phyloP scores from a whole-genome alignment of 352 stramenopile species.

The Globisporangium apiculatum region DNA sequence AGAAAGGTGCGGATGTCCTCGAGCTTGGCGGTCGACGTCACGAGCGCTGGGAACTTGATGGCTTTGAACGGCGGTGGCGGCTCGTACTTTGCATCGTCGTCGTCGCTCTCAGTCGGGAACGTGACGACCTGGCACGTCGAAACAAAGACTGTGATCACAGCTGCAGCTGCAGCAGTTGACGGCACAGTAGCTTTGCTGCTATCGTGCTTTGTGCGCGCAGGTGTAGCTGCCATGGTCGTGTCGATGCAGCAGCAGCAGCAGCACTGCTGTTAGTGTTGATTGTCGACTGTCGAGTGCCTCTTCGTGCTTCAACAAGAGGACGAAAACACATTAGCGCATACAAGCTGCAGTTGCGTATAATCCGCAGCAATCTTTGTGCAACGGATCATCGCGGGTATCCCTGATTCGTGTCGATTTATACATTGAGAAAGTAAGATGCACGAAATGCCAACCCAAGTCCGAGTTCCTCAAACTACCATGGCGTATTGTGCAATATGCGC shows the following conservation, averaged over 20 bases:
- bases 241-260: too few species aligned
- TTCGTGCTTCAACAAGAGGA: background rate
- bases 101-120: constrained; percentile 11
- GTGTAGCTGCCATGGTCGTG: too few species aligned
- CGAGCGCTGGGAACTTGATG: constrained; percentile 37
- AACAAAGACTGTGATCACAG: constrained; percentile 42
- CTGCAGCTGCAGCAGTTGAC: constrained; percentile 1
- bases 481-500: background rate
- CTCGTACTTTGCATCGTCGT: background rate
- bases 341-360: background rate
- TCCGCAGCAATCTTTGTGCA: background rate
- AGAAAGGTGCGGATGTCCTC: constrained; percentile 51
- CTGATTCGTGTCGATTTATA: background rate
- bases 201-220: background rate
- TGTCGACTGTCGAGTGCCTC: too few species aligned
- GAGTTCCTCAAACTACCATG: background rate
- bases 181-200: background rate
- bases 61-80: background rate
- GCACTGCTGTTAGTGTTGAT: too few species aligned
- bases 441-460: too few species aligned
- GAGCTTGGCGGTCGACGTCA: constrained; percentile 30
- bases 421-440: background rate
- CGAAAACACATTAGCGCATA: background rate
- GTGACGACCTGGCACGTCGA: constrained; percentile 42
- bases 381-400: too few species aligned